These are phyloP conservation scores for Leccinum fallax DNA, from an alignment of 1,284 basidiomycete species.

Conservation along the genomic window DNA sequence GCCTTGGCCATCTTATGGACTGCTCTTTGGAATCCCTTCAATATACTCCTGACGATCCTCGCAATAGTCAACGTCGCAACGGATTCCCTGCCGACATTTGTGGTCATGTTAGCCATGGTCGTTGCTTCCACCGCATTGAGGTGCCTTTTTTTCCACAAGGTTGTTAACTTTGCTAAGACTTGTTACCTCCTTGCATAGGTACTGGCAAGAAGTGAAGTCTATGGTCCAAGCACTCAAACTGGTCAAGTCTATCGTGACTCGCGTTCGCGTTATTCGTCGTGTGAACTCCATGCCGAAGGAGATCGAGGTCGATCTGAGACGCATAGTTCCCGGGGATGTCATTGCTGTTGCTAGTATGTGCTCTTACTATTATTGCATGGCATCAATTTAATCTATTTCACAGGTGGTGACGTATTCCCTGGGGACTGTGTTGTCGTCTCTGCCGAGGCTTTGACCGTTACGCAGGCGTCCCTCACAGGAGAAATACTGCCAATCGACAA, in stretches of 20 bases:
- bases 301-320: slow-evolving; percentile 31
- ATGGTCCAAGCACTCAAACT: slow-evolving; percentile 37
- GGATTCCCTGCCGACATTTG: slow-evolving; percentile 33
- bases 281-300: slow-evolving; percentile 24
- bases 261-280: slow-evolving; percentile 34
- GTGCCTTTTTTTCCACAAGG: slow-evolving; percentile 10
- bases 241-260: slow-evolving; percentile 36
- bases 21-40: slow-evolving; percentile 36
- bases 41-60: slow-evolving; percentile 33
- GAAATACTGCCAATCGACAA: slow-evolving; percentile 36
- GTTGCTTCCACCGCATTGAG: slow-evolving; percentile 34
- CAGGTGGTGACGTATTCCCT: slow-evolving; percentile 37
- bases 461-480: slow-evolving; percentile 36
- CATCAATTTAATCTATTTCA: neutral
- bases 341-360: slow-evolving; percentile 33
- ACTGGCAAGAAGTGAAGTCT: slow-evolving; percentile 36
- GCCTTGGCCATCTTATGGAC: slow-evolving; percentile 30
- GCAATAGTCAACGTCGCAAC: slow-evolving; percentile 34
- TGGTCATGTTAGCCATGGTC: slow-evolving; percentile 36
- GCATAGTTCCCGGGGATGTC: slow-evolving; percentile 34
- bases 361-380: neutral
- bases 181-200: slow-evolving; percentile 13
- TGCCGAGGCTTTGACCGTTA: slow-evolving; percentile 32
- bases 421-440: slow-evolving; percentile 35
- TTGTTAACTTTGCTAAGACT: neutral